Evolutionary conservation across 495 filamentous ascomycete genomes (phyloP).

Genomic region (Saxophila tyrrhenica): DNA sequence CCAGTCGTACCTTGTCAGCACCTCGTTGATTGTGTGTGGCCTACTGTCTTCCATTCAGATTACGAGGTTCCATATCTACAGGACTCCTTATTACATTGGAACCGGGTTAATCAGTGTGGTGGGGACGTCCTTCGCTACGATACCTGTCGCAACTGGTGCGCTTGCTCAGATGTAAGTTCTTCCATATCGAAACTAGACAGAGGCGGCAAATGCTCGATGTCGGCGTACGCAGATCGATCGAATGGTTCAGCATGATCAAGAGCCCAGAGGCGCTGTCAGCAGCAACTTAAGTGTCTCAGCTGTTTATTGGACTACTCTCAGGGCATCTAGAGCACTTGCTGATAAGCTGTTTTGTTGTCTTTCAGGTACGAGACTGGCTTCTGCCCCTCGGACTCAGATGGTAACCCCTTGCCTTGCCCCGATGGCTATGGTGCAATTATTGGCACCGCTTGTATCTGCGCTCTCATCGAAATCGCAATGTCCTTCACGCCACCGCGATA

Average conservation of each 20-base stretch:
- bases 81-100: conserved; percentile 75
- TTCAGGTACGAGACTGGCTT: conserved; percentile 64
- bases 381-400: conserved; percentile 55
- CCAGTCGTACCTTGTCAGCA: conserved; percentile 78
- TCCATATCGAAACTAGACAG: too few relatives aligned
- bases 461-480: conserved; percentile 61
- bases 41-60: conserved; percentile 73
- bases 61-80: conserved; percentile 67
- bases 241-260: too few relatives aligned
- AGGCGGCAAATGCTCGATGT: too few relatives aligned
- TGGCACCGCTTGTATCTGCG: conserved; percentile 60
- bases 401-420: conserved; percentile 64
- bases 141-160: conserved; percentile 69
- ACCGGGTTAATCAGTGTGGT: conserved; percentile 88
- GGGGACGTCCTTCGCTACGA: conserved; percentile 76
- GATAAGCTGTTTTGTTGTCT: too few relatives aligned
- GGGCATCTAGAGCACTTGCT: too few relatives aligned
- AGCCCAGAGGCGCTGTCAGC: too few relatives aligned
- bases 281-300: too few relatives aligned
- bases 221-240: too few relatives aligned
- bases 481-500: conserved; percentile 60
- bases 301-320: too few relatives aligned
- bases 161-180: conserved; percentile 84
- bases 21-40: conserved; percentile 77
- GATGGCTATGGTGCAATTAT: conserved; percentile 76